phyloP scores from a whole-genome alignment of 176 grass and related monocot species.

The Hordeum marinum region DNA sequence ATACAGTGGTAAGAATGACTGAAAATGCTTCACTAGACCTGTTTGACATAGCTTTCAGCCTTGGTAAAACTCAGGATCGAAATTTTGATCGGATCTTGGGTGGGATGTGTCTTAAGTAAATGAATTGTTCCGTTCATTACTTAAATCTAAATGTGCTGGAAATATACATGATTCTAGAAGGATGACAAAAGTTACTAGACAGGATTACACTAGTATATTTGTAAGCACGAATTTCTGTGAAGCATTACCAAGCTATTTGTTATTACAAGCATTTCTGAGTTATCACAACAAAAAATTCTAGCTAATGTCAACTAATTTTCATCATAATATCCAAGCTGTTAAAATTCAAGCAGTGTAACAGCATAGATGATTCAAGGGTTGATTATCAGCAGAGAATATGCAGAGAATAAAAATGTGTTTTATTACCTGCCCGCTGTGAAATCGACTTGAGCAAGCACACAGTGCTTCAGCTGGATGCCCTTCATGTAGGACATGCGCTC shows the following conservation, averaged over 20 bases:
- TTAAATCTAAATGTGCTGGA: background rate
- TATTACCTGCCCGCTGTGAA: conserved; percentile 48
- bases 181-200: background rate
- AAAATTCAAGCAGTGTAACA: background rate
- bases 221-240: background rate
- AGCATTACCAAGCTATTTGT: background rate
- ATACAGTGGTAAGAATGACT: background rate
- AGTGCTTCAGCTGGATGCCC: conserved; percentile 4
- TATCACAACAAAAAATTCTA: background rate
- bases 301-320: background rate
- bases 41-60: background rate
- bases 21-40: background rate
- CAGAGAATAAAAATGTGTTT: background rate
- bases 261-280: background rate
- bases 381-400: background rate
- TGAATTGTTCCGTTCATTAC: background rate
- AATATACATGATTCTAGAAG: background rate
- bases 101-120: background rate
- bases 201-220: background rate
- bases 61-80: background rate
- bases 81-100: no score
- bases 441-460: conserved; percentile 34
- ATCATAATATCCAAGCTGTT: background rate
- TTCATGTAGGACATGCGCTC: background rate
- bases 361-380: background rate